A percentile compares a stretch with the other conserved stretches of the same genome.
These are phyloP conservation scores for Parastagonospora nodorum DNA, from an alignment of 2,329 filamentous ascomycete species.

Conservation along the genomic window DNA sequence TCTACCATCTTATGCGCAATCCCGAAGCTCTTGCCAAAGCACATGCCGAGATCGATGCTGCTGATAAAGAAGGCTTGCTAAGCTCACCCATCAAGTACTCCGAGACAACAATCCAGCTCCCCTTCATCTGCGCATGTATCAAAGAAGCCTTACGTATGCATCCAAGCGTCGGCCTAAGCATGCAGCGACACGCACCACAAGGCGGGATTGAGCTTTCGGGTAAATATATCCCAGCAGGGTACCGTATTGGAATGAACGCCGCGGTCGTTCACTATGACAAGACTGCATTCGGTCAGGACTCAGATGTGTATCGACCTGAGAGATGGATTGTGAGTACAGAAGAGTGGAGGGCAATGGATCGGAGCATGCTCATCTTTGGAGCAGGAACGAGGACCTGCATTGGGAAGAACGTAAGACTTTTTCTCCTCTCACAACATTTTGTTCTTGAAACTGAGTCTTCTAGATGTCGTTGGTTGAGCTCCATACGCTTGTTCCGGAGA, in stretches of 20 bases:
- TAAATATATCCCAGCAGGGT: slow-evolving; percentile 40
- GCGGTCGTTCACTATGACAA: slow-evolving; percentile 51
- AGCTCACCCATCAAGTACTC: slow-evolving; percentile 13
- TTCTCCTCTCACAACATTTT: neutral
- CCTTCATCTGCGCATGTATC: slow-evolving; percentile 51
- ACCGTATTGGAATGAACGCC: slow-evolving; percentile 51
- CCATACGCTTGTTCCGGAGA: slow-evolving; percentile 18
- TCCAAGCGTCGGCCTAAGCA: slow-evolving; percentile 30
- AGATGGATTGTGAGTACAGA: slow-evolving; percentile 49
- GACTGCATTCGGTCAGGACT: slow-evolving; percentile 47
- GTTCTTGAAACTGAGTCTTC: neutral
- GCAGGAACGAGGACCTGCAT: slow-evolving; percentile 41
- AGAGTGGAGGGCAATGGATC: slow-evolving; percentile 22
- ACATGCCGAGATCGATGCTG: slow-evolving; percentile 22
- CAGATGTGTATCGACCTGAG: slow-evolving; percentile 50
- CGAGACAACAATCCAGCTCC: slow-evolving; percentile 28
- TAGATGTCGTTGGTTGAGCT: slow-evolving; percentile 19
- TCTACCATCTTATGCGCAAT: slow-evolving; percentile 48
- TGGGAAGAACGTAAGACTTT: slow-evolving; percentile 27
- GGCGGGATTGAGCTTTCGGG: slow-evolving; percentile 25
- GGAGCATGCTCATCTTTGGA: slow-evolving; percentile 45
- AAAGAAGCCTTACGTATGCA: slow-evolving; percentile 52
- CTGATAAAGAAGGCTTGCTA: slow-evolving; percentile 7
- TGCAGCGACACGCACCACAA: slow-evolving; percentile 23
- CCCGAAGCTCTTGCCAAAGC: slow-evolving; percentile 15